Evolutionary conservation across 306 rosid genomes (phyloP).

Genomic region (Prunus davidiana): DNA sequence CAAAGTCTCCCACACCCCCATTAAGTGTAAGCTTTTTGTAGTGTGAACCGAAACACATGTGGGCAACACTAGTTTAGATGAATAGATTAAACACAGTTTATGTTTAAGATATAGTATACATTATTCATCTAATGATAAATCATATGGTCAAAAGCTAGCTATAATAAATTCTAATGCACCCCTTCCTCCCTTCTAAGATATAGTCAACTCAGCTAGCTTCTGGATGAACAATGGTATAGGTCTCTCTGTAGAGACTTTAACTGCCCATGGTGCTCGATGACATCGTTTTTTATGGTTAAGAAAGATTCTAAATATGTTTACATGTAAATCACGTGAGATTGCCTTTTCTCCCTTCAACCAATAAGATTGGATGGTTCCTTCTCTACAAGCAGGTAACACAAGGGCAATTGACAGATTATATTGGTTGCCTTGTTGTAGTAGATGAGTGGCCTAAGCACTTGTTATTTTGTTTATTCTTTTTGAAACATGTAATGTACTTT

Average conservation of each 20-base stretch:
- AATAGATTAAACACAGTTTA: neutral
- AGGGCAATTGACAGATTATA: neutral
- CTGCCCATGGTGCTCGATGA: neutral
- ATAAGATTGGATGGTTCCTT: neutral
- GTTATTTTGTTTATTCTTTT: slow-evolving; percentile 4
- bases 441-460: neutral
- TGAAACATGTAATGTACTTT: neutral
- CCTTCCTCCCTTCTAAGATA: neutral
- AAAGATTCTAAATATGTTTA: neutral
- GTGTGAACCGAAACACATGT: neutral
- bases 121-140: neutral
- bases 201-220: neutral
- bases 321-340: neutral
- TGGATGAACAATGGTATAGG: neutral
- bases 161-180: neutral
- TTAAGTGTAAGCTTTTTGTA: neutral
- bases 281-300: neutral
- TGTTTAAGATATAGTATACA: neutral
- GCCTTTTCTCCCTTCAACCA: neutral
- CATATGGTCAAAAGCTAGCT: neutral
- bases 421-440: neutral
- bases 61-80: neutral
- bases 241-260: neutral
- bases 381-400: neutral
- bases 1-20: neutral